Evolutionary conservation across 2,329 filamentous ascomycete genomes (phyloP).

Genomic region (Fusarium secorum): DNA sequence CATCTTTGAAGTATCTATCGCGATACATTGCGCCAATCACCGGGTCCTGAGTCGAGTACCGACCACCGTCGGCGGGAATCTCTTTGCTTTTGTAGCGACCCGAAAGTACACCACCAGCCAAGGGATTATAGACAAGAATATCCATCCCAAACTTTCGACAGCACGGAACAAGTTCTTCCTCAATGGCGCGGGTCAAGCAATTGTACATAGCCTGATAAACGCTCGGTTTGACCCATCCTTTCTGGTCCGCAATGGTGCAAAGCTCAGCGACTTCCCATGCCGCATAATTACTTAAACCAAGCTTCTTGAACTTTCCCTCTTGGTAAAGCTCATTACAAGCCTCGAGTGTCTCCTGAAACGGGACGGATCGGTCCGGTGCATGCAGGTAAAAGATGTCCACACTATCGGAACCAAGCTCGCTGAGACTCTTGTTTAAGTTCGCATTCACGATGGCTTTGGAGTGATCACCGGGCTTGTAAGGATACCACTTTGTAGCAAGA

Average conservation of each 20-base stretch:
- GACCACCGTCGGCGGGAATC: constrained; percentile 36
- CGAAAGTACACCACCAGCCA: constrained; percentile 74
- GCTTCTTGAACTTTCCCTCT: constrained; percentile 72
- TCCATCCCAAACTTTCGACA: constrained; percentile 73
- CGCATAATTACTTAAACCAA: constrained; percentile 77
- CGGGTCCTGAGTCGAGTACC: constrained; percentile 31
- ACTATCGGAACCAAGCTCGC: neutral
- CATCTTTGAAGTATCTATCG: constrained; percentile 67
- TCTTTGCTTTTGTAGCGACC: constrained; percentile 59
- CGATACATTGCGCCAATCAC: constrained; percentile 14
- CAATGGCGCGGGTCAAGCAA: constrained; percentile 56
- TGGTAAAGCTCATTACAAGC: constrained; percentile 74
- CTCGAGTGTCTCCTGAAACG: constrained; percentile 73
- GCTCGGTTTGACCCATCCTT: constrained; percentile 73
- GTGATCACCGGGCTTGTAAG: neutral
- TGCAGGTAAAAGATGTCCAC: constrained; percentile 46
- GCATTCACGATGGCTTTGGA: neutral
- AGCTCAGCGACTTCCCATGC: constrained; percentile 79
- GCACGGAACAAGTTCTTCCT: neutral
- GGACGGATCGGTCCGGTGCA: constrained; percentile 64
- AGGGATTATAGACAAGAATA: constrained; percentile 75
- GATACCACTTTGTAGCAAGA: constrained; percentile 68
- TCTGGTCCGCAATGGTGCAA: constrained; percentile 60
- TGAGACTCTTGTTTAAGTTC: neutral
- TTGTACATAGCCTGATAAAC: constrained; percentile 79